phyloP scores from a whole-genome alignment of 2,329 filamentous ascomycete species.

The Ceratocystiopsis minuta region DNA sequence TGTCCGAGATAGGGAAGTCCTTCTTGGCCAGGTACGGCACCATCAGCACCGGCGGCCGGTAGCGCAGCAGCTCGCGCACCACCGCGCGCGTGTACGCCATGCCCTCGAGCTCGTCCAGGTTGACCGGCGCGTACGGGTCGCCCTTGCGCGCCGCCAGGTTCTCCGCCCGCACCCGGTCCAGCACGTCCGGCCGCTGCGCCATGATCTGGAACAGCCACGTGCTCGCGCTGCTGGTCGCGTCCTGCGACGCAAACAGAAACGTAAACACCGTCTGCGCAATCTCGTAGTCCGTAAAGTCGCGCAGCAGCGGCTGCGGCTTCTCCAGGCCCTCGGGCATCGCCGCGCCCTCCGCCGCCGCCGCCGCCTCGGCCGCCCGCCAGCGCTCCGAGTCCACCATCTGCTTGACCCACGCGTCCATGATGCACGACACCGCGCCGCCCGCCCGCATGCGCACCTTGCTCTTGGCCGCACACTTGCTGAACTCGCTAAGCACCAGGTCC shows the following conservation, averaged over 20 bases:
- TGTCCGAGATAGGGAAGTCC: constrained; percentile 72
- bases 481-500: constrained; percentile 79
- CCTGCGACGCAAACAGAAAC: constrained; percentile 92
- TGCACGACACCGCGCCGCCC: constrained; percentile 73
- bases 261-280: constrained; percentile 90
- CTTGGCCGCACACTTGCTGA: constrained; percentile 81
- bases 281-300: constrained; percentile 77
- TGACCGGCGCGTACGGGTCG: constrained; percentile 49
- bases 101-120: constrained; percentile 74
- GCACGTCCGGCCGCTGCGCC: constrained; percentile 81
- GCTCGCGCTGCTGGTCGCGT: constrained; percentile 81
- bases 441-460: constrained; percentile 82
- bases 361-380: constrained; percentile 62
- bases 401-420: constrained; percentile 90
- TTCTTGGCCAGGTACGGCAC: constrained; percentile 92
- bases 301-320: constrained; percentile 69
- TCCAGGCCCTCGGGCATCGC: constrained; percentile 49
- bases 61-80: constrained; percentile 78
- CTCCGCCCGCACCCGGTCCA: constrained; percentile 83
- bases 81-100: constrained; percentile 83
- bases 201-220: constrained; percentile 93
- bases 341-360: constrained; percentile 51
- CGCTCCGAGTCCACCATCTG: constrained; percentile 69
- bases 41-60: constrained; percentile 92
- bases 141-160: constrained; percentile 63